Conservation (phyloP, 495 filamentous ascomycete species). For the Aspergillus cavernicola region DNA sequence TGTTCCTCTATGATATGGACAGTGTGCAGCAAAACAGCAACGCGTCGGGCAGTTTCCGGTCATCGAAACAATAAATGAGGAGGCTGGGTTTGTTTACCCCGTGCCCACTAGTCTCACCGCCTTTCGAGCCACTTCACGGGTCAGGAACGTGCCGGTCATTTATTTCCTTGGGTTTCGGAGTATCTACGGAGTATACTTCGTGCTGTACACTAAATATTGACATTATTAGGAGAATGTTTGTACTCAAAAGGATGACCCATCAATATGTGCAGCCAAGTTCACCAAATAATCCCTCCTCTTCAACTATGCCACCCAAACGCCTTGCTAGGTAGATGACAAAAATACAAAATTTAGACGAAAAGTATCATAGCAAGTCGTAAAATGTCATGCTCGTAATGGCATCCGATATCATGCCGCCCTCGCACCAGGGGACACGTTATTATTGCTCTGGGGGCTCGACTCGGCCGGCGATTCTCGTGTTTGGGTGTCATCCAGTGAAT, state of each 20-base stretch:
- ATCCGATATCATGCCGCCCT: background rate
- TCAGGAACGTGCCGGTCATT: constrained; percentile 2
- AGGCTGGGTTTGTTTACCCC: constrained; percentile 20
- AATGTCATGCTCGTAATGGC: constrained; percentile 11
- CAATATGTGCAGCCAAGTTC: constrained; percentile 10
- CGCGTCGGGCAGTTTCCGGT: constrained; percentile 5
- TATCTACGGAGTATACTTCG: no score
- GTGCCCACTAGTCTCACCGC: constrained; percentile 4
- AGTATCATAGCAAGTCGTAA: constrained; percentile 10
- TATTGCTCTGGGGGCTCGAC: background rate
- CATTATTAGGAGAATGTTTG: background rate
- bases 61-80: constrained; percentile 2
- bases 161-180: no score
- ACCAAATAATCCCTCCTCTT: background rate
- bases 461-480: background rate
- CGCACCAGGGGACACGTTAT: background rate
- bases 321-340: constrained; percentile 16
- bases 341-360: background rate
- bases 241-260: background rate
- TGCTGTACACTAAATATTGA: no score
- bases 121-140: background rate
- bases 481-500: background rate
- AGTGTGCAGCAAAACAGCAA: background rate
- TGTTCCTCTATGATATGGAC: background rate
- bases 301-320: constrained; percentile 15